Evolutionary conservation across 371 early-diverging fungal genomes (phyloP).

Genomic region (Gilbertella persicaria): DNA sequence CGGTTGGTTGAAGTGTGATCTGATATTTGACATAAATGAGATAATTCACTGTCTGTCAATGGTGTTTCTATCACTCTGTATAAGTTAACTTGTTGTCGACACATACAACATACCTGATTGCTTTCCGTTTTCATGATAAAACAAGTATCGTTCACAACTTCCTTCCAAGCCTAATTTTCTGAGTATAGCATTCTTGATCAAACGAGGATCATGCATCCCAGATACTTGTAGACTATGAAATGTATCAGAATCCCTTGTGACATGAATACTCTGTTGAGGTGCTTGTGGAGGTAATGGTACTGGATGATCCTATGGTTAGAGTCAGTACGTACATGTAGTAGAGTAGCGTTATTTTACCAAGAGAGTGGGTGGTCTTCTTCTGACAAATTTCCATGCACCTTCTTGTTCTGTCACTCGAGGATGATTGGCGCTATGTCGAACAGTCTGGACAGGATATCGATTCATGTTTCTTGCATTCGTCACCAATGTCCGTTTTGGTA

Average conservation of each 20-base stretch:
- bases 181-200: conserved; percentile 40
- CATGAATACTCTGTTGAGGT: conserved; percentile 27
- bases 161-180: conserved; percentile 42
- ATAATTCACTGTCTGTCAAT: conserved; percentile 37
- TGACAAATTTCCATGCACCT: conserved; percentile 21
- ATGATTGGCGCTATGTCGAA: not conserved
- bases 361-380: conserved; percentile 19
- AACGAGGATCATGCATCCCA: conserved; percentile 37
- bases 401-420: conserved; percentile 3
- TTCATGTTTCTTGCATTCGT: not conserved
- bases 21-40: conserved; percentile 44
- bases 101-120: conserved; percentile 29
- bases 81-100: not conserved
- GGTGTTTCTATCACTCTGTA: conserved; percentile 26
- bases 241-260: conserved; percentile 38
- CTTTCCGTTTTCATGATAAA: conserved; percentile 49
- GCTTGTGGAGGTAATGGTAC: conserved; percentile 12
- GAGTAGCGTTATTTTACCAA: no score
- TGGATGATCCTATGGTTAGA: conserved; percentile 11
- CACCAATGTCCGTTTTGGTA: conserved; percentile 20
- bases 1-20: conserved; percentile 41
- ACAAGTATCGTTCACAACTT: conserved; percentile 30
- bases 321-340: no score
- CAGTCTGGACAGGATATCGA: conserved; percentile 7
- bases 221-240: conserved; percentile 48